Conservation (phyloP, 116 monocot species). For the Zostera marina region DNA sequence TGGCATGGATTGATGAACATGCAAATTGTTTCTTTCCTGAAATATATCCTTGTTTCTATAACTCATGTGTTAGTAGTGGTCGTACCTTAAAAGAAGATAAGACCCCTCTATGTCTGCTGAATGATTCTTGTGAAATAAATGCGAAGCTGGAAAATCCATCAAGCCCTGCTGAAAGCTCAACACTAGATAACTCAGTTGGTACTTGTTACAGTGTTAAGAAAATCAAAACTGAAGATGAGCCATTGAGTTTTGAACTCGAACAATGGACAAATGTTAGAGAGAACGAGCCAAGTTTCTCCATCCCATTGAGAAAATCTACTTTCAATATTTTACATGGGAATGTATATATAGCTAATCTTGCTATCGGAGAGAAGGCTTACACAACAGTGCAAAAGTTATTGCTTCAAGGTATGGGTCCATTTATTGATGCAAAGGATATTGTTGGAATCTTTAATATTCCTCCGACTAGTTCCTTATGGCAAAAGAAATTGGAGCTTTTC, state of each 20-base stretch:
- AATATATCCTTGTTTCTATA: slow-evolving; percentile 17
- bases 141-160: slow-evolving; percentile 14
- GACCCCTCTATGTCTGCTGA: slow-evolving; percentile 11
- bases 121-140: slow-evolving; percentile 21
- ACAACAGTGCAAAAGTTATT: slow-evolving; percentile 39
- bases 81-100: slow-evolving; percentile 6
- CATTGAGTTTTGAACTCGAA: not conserved
- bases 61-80: slow-evolving; percentile 11
- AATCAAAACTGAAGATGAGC: slow-evolving; percentile 5
- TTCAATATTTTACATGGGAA: slow-evolving; percentile 10
- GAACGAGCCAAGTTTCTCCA: slow-evolving; percentile 9
- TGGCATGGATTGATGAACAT: slow-evolving; percentile 83
- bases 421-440: slow-evolving; percentile 39
- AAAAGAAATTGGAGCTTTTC: slow-evolving; percentile 32
- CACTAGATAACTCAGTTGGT: slow-evolving; percentile 13
- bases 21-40: slow-evolving; percentile 56
- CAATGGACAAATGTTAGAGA: slow-evolving; percentile 14
- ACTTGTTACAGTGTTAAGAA: slow-evolving; percentile 12
- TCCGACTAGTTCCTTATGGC: slow-evolving; percentile 18
- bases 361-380: slow-evolving; percentile 9
- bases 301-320: slow-evolving; percentile 4
- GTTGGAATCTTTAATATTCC: slow-evolving; percentile 44
- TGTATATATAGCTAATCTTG: not conserved
- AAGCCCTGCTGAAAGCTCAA: slow-evolving; percentile 59
- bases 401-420: slow-evolving; percentile 30